These are phyloP conservation scores for Anaeramoeba flamelloides DNA, from an alignment of 78 protist species.

Conservation along the genomic window DNA sequence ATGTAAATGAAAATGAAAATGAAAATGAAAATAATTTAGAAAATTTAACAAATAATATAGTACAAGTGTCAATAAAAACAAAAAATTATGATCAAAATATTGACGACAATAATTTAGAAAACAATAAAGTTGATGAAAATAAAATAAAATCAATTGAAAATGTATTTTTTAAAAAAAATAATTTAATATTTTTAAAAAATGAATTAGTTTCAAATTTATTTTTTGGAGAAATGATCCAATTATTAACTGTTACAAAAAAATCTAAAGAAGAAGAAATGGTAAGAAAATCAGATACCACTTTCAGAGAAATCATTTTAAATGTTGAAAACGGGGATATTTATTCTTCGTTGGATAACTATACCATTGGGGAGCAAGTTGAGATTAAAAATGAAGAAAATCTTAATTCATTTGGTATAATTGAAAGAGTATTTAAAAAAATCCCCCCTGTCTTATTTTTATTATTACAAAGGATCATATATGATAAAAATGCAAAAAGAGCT, in stretches of 20 bases:
- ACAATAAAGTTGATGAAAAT: too few species aligned
- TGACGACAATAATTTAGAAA: too few species aligned
- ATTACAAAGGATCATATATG: neutral
- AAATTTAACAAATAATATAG: too few species aligned
- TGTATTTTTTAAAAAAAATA: too few species aligned
- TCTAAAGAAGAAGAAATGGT: neutral
- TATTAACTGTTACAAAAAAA: neutral
- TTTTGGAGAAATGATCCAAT: neutral
- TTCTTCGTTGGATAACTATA: neutral
- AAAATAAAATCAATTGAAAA: too few species aligned
- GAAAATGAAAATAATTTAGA: too few species aligned
- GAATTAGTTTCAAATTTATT: neutral
- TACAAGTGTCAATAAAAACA: too few species aligned
- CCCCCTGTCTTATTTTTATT: neutral
- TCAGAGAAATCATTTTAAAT: neutral
- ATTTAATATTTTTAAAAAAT: too few species aligned
- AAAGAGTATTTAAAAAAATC: neutral
- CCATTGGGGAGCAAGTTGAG: neutral
- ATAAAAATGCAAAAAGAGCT: neutral
- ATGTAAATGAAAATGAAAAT: too few species aligned
- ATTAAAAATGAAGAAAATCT: too few species aligned
- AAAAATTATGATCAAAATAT: too few species aligned
- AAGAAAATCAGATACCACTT: neutral
- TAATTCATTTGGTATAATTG: too few species aligned
- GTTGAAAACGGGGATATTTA: neutral